These are phyloP conservation scores for Ascoidea tarda DNA, from an alignment of 805 yeast genomes.

Conservation along the genomic window DNA sequence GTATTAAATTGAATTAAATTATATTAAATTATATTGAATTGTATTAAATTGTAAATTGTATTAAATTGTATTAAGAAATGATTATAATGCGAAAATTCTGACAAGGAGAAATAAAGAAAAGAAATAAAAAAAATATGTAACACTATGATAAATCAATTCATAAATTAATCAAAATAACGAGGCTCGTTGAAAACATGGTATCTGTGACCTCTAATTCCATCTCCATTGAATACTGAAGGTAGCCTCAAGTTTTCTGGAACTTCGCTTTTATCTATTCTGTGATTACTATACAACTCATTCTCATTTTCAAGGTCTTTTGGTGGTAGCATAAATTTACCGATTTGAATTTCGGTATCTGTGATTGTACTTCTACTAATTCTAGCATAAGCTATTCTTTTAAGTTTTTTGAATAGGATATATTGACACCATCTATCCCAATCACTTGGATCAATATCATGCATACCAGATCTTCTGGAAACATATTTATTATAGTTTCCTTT, in stretches of 20 bases:
- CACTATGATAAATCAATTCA: not conserved
- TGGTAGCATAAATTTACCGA: slow-evolving; percentile 63
- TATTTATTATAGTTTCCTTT: slow-evolving; percentile 88
- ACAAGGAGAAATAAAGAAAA: no score
- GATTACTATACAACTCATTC: slow-evolving; percentile 36
- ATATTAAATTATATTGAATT: no score
- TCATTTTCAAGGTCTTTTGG: slow-evolving; percentile 23
- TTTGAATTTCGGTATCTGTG: slow-evolving; percentile 94
- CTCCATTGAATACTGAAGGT: slow-evolving; percentile 72
- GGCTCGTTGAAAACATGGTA: slow-evolving; percentile 96
- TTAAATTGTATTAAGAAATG: no score
- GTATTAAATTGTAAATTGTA: no score
- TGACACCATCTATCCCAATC: slow-evolving; percentile 99
- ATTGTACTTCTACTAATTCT: slow-evolving; percentile 86
- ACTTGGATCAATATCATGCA: slow-evolving; percentile 85
- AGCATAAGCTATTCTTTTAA: slow-evolving; percentile 86
- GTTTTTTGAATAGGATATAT: slow-evolving; percentile 76
- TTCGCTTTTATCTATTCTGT: slow-evolving; percentile 37
- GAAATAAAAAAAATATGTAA: no score
- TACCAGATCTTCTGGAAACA: slow-evolving; percentile 70
- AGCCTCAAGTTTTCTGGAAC: slow-evolving; percentile 54
- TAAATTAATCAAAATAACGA: slow-evolving; percentile 39
- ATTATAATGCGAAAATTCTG: no score
- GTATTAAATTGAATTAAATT: no score
- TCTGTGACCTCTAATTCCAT: slow-evolving; percentile 85